Conservation (phyloP, 768 basidiomycete species). For the Tephrocybe rancida region DNA sequence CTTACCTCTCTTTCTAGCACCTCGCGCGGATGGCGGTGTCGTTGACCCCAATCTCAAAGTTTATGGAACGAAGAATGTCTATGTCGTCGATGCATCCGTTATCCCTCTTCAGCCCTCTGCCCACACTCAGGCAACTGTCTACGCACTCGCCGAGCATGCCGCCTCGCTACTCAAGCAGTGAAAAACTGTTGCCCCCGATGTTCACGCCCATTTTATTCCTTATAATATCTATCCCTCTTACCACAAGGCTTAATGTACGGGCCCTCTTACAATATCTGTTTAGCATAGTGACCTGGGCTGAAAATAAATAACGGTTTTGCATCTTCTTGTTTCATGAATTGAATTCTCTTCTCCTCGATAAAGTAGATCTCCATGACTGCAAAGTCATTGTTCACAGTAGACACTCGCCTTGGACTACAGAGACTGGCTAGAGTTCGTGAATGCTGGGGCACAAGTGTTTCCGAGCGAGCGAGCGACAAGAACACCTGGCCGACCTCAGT, state of each 20-base stretch:
- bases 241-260: not conserved
- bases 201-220: not conserved
- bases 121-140: not conserved
- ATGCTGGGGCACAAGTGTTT: too few species aligned
- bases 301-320: not conserved
- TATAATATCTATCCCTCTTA: not conserved
- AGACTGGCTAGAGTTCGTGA: too few species aligned
- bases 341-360: too few species aligned
- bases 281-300: not conserved
- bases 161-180: not conserved
- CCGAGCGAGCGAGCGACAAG: too few species aligned
- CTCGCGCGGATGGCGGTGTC: slow-evolving; percentile 26
- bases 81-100: not conserved
- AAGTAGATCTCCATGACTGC: too few species aligned
- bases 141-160: not conserved
- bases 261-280: not conserved
- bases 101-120: not conserved
- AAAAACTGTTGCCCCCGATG: not conserved
- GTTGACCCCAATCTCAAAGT: slow-evolving; percentile 43
- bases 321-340: too few species aligned
- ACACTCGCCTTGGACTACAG: too few species aligned
- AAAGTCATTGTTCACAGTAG: too few species aligned
- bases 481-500: too few species aligned
- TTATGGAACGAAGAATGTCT: too few species aligned
- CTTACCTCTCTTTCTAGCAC: not conserved